Evolutionary conservation across 2,329 filamentous ascomycete genomes (phyloP).

Genomic region (Alternaria sp.): DNA sequence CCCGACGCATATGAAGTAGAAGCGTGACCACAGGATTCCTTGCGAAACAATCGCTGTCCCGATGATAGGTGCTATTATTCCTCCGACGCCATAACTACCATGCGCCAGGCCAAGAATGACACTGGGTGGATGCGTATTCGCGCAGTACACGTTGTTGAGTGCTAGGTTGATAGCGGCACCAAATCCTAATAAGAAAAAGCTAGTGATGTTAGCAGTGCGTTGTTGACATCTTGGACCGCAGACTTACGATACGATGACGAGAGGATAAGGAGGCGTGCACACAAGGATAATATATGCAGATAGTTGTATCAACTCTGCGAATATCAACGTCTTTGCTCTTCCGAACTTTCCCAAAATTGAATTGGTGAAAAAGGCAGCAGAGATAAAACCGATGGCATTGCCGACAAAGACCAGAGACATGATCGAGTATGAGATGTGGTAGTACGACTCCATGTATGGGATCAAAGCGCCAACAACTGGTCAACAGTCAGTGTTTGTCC

Average conservation of each 20-base stretch:
- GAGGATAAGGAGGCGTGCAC: conserved; percentile 73
- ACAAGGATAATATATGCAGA: conserved; percentile 72
- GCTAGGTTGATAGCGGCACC: conserved; percentile 62
- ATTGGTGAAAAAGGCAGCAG: conserved; percentile 75
- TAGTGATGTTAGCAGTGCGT: conserved; percentile 32
- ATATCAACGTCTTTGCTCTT: conserved; percentile 69
- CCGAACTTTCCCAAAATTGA: conserved; percentile 69
- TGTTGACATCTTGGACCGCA: no score
- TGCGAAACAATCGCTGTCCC: conserved; percentile 76
- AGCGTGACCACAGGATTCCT: conserved; percentile 72
- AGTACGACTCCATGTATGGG: conserved; percentile 81
- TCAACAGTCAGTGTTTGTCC: conserved; percentile 15
- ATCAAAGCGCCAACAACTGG: conserved; percentile 76
- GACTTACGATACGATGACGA: conserved; percentile 64
- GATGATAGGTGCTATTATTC: conserved; percentile 72
- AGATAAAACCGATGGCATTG: conserved; percentile 79
- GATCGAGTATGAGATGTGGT: conserved; percentile 77
- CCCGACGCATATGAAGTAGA: conserved; percentile 73
- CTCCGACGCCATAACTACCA: conserved; percentile 65
- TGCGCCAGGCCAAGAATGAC: conserved; percentile 69
- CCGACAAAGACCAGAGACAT: conserved; percentile 85
- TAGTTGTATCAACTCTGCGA: conserved; percentile 66
- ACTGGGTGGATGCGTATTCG: conserved; percentile 62
- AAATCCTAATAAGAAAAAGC: conserved; percentile 73
- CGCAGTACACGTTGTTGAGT: conserved; percentile 66